These are phyloP conservation scores for Podila clonocystis DNA, from an alignment of 192 early-diverging fungal species.

Conservation along the genomic window DNA sequence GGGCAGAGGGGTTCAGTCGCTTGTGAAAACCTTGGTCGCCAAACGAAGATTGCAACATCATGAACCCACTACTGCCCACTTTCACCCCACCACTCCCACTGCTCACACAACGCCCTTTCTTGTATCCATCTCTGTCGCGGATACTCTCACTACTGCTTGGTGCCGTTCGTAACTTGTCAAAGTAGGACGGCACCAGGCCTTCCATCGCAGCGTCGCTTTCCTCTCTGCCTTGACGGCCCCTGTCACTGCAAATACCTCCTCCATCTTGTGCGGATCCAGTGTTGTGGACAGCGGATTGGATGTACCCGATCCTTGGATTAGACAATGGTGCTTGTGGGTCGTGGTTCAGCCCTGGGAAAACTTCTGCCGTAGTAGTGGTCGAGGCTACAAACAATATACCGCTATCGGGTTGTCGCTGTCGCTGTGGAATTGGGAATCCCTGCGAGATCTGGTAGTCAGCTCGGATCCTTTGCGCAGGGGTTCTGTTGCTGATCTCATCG, in stretches of 20 bases:
- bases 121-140: no score
- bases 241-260: not conserved
- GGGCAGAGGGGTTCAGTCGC: conserved; percentile 34
- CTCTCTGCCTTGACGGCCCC: not conserved
- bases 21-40: conserved; percentile 42
- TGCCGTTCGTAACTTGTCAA: conserved; percentile 4
- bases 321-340: not conserved
- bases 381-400: conserved; percentile 43
- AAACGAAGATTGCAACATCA: conserved; percentile 22
- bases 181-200: conserved; percentile 23
- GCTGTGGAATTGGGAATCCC: not conserved
- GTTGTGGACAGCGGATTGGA: not conserved
- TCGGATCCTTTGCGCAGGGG: not conserved
- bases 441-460: not conserved
- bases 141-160: no score
- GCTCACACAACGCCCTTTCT: conserved; percentile 4
- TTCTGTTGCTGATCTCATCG: not conserved
- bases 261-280: not conserved
- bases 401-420: conserved; percentile 19
- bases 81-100: not conserved
- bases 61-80: conserved; percentile 19
- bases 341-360: not conserved
- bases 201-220: not conserved
- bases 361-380: conserved; percentile 16
- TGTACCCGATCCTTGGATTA: not conserved